These are phyloP conservation scores for Mortierella sp. DNA, from an alignment of 371 early-diverging fungal genomes.

Conservation along the genomic window DNA sequence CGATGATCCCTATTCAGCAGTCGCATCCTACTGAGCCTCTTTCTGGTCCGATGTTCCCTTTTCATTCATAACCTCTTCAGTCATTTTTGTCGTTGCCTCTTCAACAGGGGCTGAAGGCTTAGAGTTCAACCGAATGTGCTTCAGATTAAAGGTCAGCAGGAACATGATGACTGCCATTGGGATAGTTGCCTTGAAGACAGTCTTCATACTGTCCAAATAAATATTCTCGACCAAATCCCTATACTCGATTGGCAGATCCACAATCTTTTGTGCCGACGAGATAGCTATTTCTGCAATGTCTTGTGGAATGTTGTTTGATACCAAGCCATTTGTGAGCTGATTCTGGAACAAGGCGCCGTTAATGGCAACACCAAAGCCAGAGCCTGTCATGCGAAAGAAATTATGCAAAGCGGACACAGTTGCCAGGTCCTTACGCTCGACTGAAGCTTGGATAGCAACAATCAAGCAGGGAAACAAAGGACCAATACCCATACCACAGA, in stretches of 20 bases:
- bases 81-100: neutral
- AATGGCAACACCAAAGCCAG: slow-evolving; percentile 63
- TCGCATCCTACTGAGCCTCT: neutral
- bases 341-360: slow-evolving; percentile 64
- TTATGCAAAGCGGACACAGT: slow-evolving; percentile 56
- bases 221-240: slow-evolving; percentile 28
- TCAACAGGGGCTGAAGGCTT: slow-evolving; percentile 9
- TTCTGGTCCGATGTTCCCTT: neutral
- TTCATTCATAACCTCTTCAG: neutral
- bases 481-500: slow-evolving; percentile 67
- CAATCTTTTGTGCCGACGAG: slow-evolving; percentile 44
- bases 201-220: slow-evolving; percentile 52
- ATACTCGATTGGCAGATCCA: slow-evolving; percentile 32
- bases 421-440: slow-evolving; percentile 50
- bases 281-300: slow-evolving; percentile 23
- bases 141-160: slow-evolving; percentile 41
- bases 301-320: slow-evolving; percentile 13
- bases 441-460: slow-evolving; percentile 66
- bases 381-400: slow-evolving; percentile 64
- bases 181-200: slow-evolving; percentile 52
- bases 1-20: too few relatives aligned
- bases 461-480: slow-evolving; percentile 56
- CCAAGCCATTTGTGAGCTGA: slow-evolving; percentile 19
- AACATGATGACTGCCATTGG: slow-evolving; percentile 54
- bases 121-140: slow-evolving; percentile 33